Base-by-base conservation (phyloP, 306 rosid species). In the Inga oerstediana region DNA sequence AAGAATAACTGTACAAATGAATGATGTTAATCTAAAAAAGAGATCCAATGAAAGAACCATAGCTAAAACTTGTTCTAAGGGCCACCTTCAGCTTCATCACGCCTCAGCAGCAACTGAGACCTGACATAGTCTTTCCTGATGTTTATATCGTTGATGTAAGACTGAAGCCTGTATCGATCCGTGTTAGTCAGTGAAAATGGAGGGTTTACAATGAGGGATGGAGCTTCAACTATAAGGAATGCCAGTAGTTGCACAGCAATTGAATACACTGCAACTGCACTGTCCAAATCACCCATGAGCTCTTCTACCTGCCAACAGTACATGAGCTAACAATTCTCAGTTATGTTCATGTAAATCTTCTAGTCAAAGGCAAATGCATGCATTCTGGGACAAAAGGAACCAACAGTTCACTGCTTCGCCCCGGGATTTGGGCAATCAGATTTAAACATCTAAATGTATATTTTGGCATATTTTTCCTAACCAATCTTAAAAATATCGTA, bases 151-250 rank as follows among this genome's bases (percentile, higher is more conserved):
- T 93, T 94, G 30, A 97, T 90, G 91, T 97, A 97, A 51, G 66
- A 88, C 80, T 86, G 94, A 52, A 97, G 95, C 89, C 99, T 80
- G 86, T 92, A 94, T 8, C 98, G 92, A 85, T 92, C 98, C 0
- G 99, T 87, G 82, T 84, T 97, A 49, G 98, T 94, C 62, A 94
- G 88, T 27, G 98, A 90, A 84, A 97, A 93, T 3, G 98, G 98
- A 2, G 98, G 99, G 69, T 94, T 97, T 19, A 94, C 91, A 82
- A 97, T 90, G 83, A 97, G 95, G 45, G 98, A 94, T 48, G 95
- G 97, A 77, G 97, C 99, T 87, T 97, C 99, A 76, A 88, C 93
- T 30, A 92, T 84, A 85, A 97, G 99, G 84, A 94, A 97, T 64
- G 84, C 83, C 80, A 97, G 72, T 75, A 97, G 81, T 17, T 86